phyloP scores from a whole-genome alignment of 805 yeast genomes.

The Blastobotrys terrestris region DNA sequence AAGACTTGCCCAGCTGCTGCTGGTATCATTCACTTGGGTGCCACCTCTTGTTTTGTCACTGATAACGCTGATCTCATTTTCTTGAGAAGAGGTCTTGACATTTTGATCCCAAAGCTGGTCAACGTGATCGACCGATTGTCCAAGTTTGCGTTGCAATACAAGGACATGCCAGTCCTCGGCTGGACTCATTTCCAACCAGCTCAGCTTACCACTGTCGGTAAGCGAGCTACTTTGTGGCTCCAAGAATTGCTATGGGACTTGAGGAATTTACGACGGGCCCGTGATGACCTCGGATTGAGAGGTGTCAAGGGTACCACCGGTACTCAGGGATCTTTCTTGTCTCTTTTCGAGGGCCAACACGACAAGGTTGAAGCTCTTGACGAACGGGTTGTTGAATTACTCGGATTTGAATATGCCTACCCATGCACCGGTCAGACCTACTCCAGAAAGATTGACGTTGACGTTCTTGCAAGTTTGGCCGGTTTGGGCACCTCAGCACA shows the following conservation, averaged over 20 bases:
- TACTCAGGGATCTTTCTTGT: constrained; percentile 93
- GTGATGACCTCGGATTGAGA: constrained; percentile 92
- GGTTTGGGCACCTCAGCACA: constrained; percentile 95
- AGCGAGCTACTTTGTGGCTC: constrained; percentile 95
- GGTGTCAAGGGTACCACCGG: constrained; percentile 99
- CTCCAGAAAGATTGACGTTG: constrained; percentile 96
- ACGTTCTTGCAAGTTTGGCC: constrained; percentile 84
- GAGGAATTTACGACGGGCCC: constrained; percentile 90
- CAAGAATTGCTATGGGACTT: constrained; percentile 98
- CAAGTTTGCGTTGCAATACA: constrained; percentile 82
- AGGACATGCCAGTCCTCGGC: constrained; percentile 94
- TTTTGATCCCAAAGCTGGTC: constrained; percentile 88
- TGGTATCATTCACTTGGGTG: constrained; percentile 96
- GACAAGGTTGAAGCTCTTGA: constrained; percentile 93
- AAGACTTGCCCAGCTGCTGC: constrained; percentile 91
- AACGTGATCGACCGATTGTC: constrained; percentile 89
- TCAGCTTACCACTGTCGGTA: constrained; percentile 96
- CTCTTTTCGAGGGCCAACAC: constrained; percentile 94
- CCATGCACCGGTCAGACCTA: constrained; percentile 99
- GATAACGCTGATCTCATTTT: constrained; percentile 97
- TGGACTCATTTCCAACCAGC: constrained; percentile 99
- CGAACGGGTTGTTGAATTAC: constrained; percentile 82
- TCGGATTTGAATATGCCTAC: constrained; percentile 91
- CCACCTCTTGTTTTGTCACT: constrained; percentile 95
- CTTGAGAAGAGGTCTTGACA: constrained; percentile 90